Base-by-base conservation (phyloP, 2,329 filamentous ascomycete genomes). In the Fusarium bulbicola region DNA sequence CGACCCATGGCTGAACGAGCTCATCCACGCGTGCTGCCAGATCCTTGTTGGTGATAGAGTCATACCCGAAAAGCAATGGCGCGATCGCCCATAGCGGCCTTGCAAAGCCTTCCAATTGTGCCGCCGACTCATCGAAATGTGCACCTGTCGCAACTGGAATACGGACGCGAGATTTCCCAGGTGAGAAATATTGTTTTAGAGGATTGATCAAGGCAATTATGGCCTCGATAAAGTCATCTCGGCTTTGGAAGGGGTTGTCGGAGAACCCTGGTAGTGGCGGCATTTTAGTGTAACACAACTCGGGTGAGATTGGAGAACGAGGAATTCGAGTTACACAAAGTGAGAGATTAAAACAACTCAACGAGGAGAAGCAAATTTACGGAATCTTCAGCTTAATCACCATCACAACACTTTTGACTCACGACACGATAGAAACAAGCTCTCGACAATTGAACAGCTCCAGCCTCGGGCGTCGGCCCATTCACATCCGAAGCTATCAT, bases 71-170 rank as follows among this genome's bases (percentile, higher is more conserved):
- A 1, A 92, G 63, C 1, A 83, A 63, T 3, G 77, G 77, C 1
- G 76, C 79, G 2, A 83, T 74, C 1, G 78, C 78, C 81, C 81
- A 84, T 1, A 84, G 57, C 1, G 83, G 83, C 3, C 83, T 75
- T 0, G 84, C 84, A 66, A 84, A 86, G 0, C 85, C 85, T 56
- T 86, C 85, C 1, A 86, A 75, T 64, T 86, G 83, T 1, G 85
- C 85, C 3, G 85, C 83, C 1, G 74, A 75, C 52, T 86, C 85
- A 62, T 85, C 83, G 45, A 86, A 86, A 43, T 82, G 80, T 1
- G 84, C 79, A 5, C 77, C 84, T 2, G 84, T 84, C 1, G 78
- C 76, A 2, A 80, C 65, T 1, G 83, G 80, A 4, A 86, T 53
- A 14, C 78, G 77, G 14, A 86, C 80, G 3, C 83, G 79, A 7